Base-by-base conservation (phyloP, 352 stramenopile species). In the Phytophthora rubi region DNA sequence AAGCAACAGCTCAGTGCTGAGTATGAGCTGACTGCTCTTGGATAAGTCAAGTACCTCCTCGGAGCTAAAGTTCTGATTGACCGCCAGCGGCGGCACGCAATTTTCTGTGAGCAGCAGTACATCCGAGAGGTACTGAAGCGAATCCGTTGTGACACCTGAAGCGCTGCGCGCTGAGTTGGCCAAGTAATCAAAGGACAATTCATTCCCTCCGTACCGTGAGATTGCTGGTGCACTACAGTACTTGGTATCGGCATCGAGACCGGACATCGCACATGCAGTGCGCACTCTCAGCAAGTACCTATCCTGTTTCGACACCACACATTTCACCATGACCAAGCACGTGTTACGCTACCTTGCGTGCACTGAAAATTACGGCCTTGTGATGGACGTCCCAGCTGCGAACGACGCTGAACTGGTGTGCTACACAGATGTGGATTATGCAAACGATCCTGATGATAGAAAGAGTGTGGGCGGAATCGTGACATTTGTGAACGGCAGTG, bases 21-120 rank as follows among this genome's bases (percentile, higher is more conserved):
- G 23, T 76, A 71, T 44, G 49, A 55, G 1, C 21, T 74, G 0
- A 76, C 65, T 1, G 62, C 59, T 3, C 62, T 80, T 18, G 68
- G 60, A 16, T 16, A 63, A 4, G 53, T 63, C 18, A 70, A 70
- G 47, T 64, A 48, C 21, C 32, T 70, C 1, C 33, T 54, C 1
- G 54, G 32, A 3, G 62, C 63, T 18, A 33, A 59, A 16, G 63
- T 70, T 4, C 48, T 33, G 3, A 37, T 70, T 9, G 35, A 59
- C 23, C 16, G 53, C 28, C 37, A 68, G 49, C 35, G 23, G 39
- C 13, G 39, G 48, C 6, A 15, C 49, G 4, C 53, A 10, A 42
- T 42, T 4, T 67, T 61, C 12, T 33, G 26, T 28, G 37, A 60
- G 39, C 28, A 28, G 3, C 23, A 39, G 16, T 28, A 61, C 7